Percentiles rank a stretch among this genome's conserved stretches.
These are phyloP conservation scores for Extremus antarcticus DNA, from an alignment of 495 filamentous ascomycete species.

Conservation along the genomic window DNA sequence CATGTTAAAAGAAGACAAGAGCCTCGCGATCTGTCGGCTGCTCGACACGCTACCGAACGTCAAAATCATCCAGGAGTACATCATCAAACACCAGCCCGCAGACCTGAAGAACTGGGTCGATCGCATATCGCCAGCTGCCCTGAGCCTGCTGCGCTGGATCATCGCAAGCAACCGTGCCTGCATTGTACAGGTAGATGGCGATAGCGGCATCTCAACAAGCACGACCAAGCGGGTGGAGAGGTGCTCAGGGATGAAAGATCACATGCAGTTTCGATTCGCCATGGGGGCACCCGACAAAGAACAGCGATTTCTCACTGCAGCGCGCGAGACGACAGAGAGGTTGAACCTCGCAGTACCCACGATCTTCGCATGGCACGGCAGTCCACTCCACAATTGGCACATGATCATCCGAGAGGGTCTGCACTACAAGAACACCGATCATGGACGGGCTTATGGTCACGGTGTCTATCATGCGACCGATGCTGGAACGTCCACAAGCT, in stretches of 20 bases:
- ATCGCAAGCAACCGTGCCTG: constrained; percentile 83
- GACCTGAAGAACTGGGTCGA: constrained; percentile 50
- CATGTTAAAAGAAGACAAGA: constrained; percentile 39
- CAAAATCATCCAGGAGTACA: constrained; percentile 48
- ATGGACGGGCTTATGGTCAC: constrained; percentile 66
- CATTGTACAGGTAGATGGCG: constrained; percentile 58
- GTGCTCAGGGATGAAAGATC: constrained; percentile 54
- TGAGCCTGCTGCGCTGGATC: constrained; percentile 74
- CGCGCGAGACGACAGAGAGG: constrained; percentile 38
- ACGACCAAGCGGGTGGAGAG: constrained; percentile 38
- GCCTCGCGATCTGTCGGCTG: constrained; percentile 43
- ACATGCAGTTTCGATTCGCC: constrained; percentile 74
- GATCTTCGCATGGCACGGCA: constrained; percentile 79
- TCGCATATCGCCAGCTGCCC: constrained; percentile 52
- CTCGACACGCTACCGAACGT: constrained; percentile 61
- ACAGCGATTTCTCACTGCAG: constrained; percentile 57
- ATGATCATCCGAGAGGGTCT: constrained; percentile 76
- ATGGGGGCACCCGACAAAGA: constrained; percentile 91
- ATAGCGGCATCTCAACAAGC: constrained; percentile 9
- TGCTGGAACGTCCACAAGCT: constrained; percentile 46
- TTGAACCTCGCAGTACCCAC: constrained; percentile 47
- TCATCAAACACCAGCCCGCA: constrained; percentile 35
- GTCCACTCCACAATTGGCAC: constrained; percentile 71
- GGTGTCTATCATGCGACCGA: constrained; percentile 69
- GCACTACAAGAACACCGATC: constrained; percentile 47